These are phyloP conservation scores for Pelargonium fulgidum DNA, from an alignment of 441 rosid genomes.

Conservation along the genomic window DNA sequence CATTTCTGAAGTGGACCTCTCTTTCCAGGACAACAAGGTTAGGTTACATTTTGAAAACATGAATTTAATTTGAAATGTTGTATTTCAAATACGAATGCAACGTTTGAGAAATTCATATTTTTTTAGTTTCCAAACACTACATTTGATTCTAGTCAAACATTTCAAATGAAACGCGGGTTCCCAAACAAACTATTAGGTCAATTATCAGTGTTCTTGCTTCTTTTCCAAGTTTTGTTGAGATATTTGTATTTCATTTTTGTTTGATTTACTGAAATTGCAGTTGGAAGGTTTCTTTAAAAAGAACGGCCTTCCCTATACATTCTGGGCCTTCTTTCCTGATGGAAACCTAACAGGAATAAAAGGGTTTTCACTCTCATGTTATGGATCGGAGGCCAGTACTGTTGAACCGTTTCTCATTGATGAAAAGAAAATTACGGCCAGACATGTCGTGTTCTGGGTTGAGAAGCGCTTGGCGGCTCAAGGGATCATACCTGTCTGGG, in stretches of 20 bases:
- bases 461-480: conserved; percentile 92
- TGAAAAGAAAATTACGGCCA: conserved; percentile 74
- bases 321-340: conserved; percentile 88
- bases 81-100: no score
- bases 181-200: neutral
- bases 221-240: neutral
- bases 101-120: neutral
- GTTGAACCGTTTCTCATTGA: conserved; percentile 94
- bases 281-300: conserved; percentile 71
- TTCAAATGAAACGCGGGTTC: no score
- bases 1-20: conserved; percentile 48
- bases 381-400: conserved; percentile 68
- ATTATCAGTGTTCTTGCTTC: neutral
- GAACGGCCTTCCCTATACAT: conserved; percentile 46
- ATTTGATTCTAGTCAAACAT: no score
- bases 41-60: neutral
- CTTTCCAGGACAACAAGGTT: conserved; percentile 71
- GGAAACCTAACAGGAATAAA: conserved; percentile 68
- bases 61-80: no score
- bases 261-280: conserved; percentile 25
- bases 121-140: neutral
- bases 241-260: neutral
- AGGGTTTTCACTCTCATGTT: conserved; percentile 72
- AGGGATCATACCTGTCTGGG: conserved; percentile 84
- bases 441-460: conserved; percentile 74